These are phyloP conservation scores for Breviolum minutum DNA, from an alignment of 73 alveolate genomes.

Conservation along the genomic window DNA sequence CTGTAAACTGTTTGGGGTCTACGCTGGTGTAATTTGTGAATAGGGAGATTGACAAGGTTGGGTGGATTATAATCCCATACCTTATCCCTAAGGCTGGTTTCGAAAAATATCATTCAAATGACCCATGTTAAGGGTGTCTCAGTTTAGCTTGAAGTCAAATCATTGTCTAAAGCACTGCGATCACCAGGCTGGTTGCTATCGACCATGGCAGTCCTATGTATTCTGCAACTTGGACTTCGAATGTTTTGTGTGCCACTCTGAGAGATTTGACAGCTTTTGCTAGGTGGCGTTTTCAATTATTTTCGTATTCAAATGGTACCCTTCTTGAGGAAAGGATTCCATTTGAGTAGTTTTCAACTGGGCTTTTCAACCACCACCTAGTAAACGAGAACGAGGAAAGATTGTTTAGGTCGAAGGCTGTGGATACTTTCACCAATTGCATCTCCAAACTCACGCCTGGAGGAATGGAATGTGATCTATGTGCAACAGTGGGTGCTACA, in stretches of 20 bases:
- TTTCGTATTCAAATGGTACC: too few species aligned
- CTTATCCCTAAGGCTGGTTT: too few species aligned
- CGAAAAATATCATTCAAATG: too few species aligned
- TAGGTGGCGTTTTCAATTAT: background rate
- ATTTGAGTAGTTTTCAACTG: too few species aligned
- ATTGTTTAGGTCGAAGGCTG: too few species aligned
- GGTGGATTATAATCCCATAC: background rate
- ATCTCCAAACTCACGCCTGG: background rate
- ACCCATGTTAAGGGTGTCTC: background rate
- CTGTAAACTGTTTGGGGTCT: too few species aligned
- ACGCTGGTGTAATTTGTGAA: too few species aligned
- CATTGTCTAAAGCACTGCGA: background rate
- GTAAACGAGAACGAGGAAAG: too few species aligned
- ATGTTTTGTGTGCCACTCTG: background rate
- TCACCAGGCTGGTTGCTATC: constrained; percentile 54
- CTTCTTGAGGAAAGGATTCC: too few species aligned
- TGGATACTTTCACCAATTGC: background rate
- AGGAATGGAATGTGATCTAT: constrained; percentile 87
- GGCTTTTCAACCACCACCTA: too few species aligned
- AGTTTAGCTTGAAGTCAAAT: too few species aligned
- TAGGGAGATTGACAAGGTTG: background rate
- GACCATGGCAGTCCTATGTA: constrained; percentile 78
- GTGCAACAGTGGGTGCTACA: constrained; percentile 84
- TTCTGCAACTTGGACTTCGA: constrained; percentile 13
- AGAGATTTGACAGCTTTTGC: background rate